Base-by-base conservation (phyloP, 2,329 filamentous ascomycete genomes). In the Xylariales sp. region DNA sequence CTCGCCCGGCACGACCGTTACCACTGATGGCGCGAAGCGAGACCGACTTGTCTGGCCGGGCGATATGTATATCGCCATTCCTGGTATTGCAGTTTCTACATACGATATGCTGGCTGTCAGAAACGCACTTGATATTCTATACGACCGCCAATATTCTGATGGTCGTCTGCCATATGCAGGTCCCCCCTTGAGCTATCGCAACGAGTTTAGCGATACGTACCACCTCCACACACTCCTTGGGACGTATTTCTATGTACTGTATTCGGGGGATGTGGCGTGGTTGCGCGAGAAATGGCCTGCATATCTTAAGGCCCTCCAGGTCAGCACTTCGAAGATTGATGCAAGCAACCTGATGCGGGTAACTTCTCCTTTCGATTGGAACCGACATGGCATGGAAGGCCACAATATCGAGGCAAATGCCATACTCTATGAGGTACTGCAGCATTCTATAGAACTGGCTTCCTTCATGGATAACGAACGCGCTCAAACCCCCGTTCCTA, bases 41-140 rank as follows among this genome's bases (percentile, higher is more conserved):
- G 77, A 81, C 48, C 65, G 74, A 7, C 60, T 76, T 14, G 70
- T 81, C 3, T 82, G 76, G 76, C 70, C 77, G 10, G 78, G 78
- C 2, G 78, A 83, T 49, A 75, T 81, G 63, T 67, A 67, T 5
- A 74, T 79, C 42, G 70, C 74, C 5, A 62, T 76, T 0, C 74
- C 76, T 3, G 67, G 62, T 21, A 66, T 76, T 11, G 67, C 73
- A 8, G 68, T 78, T 3, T 74, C 70, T 6, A 78, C 74, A 0
- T 68, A 70, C 19, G 73, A 78, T 46, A 55, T 76, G 33, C 60
- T 67, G 15, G 66, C 66, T 24, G 61, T 76, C 6, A 62, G 64
- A 14, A 74, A 74, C 42, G 70, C 69, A 0, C 43, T 79, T 2
- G 64, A 70, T 37, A 62, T 63, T 0, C 60, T 74, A 39, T 74